Evolutionary conservation across 2,329 filamentous ascomycete species (phyloP).

Genomic region (Alternaria angustiovoidea): DNA sequence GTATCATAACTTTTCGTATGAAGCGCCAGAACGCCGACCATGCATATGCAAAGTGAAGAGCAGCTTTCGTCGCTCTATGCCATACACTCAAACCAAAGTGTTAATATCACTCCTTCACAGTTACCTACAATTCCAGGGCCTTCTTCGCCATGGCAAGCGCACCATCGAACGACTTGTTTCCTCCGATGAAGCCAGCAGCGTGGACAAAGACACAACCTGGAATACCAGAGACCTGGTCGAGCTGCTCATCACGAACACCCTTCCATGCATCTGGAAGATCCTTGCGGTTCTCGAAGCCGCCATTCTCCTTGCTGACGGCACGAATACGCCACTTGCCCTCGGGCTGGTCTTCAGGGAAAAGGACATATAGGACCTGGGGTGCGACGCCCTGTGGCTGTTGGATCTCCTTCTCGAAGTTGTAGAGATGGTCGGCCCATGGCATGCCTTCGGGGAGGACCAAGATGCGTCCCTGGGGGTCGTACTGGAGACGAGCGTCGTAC

Average conservation of each 20-base stretch:
- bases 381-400: constrained; percentile 52
- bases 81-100: not conserved
- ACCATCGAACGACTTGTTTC: constrained; percentile 90
- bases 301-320: constrained; percentile 82
- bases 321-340: constrained; percentile 93
- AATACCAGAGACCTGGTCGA: constrained; percentile 75
- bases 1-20: constrained; percentile 38
- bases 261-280: constrained; percentile 91
- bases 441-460: constrained; percentile 80
- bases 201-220: constrained; percentile 89
- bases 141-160: constrained; percentile 84
- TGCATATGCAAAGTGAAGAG: constrained; percentile 34
- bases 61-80: constrained; percentile 24
- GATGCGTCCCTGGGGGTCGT: constrained; percentile 78
- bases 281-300: constrained; percentile 91
- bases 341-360: constrained; percentile 83
- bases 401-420: constrained; percentile 75
- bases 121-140: constrained; percentile 62
- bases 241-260: constrained; percentile 84
- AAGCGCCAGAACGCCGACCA: constrained; percentile 41
- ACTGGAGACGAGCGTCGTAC: constrained; percentile 72
- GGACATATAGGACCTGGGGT: constrained; percentile 79
- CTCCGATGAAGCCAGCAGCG: constrained; percentile 93
- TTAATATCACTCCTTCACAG: not conserved
- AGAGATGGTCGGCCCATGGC: constrained; percentile 97